These are phyloP conservation scores for Suillus weaverae DNA, from an alignment of 768 basidiomycete genomes.

Conservation along the genomic window DNA sequence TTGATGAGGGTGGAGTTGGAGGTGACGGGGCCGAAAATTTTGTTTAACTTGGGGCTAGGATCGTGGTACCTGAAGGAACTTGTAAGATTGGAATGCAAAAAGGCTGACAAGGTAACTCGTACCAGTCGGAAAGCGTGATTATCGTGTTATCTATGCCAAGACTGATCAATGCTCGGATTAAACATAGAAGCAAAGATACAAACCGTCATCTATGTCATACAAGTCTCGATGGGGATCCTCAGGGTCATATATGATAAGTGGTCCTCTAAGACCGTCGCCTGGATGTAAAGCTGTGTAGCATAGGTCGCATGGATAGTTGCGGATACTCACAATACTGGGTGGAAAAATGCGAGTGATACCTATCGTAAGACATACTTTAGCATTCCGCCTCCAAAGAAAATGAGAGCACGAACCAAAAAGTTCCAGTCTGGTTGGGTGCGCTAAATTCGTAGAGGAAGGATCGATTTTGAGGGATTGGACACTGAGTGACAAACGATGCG, in stretches of 20 bases:
- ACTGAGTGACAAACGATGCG: constrained; percentile 44
- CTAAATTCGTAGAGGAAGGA: constrained; percentile 44
- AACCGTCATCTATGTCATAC: constrained; percentile 51
- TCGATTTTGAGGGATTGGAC: constrained; percentile 41
- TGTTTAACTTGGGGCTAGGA: constrained; percentile 17
- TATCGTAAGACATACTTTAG: constrained; percentile 10
- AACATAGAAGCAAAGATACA: constrained; percentile 4
- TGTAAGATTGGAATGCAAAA: background rate
- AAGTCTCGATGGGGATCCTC: constrained; percentile 40
- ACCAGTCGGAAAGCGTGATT: constrained; percentile 49
- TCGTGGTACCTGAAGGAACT: constrained; percentile 27
- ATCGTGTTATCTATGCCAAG: constrained; percentile 37
- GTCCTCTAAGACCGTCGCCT: constrained; percentile 41
- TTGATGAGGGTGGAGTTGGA: constrained; percentile 46
- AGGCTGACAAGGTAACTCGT: constrained; percentile 10
- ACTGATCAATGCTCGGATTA: background rate
- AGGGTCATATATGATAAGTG: constrained; percentile 47
- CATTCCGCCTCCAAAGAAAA: background rate
- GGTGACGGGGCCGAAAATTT: constrained; percentile 19
- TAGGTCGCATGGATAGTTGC: constrained; percentile 17
- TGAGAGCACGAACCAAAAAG: constrained; percentile 36
- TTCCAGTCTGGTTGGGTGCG: constrained; percentile 41
- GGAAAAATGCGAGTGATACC: constrained; percentile 43
- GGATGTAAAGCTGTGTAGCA: background rate
- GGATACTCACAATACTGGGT: constrained; percentile 40